Base-by-base conservation (phyloP, 179 eudicot genomes). In the Dionaea muscipula region DNA sequence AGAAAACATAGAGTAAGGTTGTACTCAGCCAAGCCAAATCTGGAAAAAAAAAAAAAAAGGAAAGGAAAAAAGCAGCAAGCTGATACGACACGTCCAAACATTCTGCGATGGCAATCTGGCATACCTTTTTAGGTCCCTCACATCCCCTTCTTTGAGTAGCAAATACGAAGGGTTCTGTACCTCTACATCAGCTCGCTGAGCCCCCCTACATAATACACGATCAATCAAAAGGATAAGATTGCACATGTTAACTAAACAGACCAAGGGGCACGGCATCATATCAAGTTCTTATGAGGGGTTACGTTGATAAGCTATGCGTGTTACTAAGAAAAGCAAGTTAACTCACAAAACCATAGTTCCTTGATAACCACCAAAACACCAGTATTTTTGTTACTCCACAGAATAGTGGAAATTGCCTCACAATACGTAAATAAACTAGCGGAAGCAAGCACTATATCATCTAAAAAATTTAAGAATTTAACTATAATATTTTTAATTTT, bases 91-190 rank as follows among this genome's bases (percentile, higher is more conserved):
- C 5, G 14, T 16, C 55, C 45, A 3, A 20, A 33, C 20, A 0
- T 49, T 16, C 43, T 24, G 9, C 24, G 61, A 31, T 44, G 3
- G 5, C 8, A 8, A 28, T 3, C 8, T n/a, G 50, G 15, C 69
- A 52, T 75, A 87, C 98, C 80, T 82, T 67, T 78, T 84, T 38
- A 84, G 59, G 57, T 71, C 78, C 55, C 62, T 78, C 52, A 70
- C 81, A 41, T 84, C 83, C 41, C 80, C 73, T 18, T 75, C 80
- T 61, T 70, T 81, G 33, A 75, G 72, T 51, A 74, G 84, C 55
- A 73, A 52, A 59, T 26, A 66, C 25, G 94, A 66, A 28, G 74
- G 60, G 13, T 65, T 78, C 12, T 57, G 75, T 38, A 59, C 55
- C 44, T 67, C 77, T 8, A 53, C 67, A 41, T 53, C 63, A 21